Evolutionary conservation across 768 basidiomycete genomes (phyloP).

Genomic region (Macrolepiota fuliginosa): DNA sequence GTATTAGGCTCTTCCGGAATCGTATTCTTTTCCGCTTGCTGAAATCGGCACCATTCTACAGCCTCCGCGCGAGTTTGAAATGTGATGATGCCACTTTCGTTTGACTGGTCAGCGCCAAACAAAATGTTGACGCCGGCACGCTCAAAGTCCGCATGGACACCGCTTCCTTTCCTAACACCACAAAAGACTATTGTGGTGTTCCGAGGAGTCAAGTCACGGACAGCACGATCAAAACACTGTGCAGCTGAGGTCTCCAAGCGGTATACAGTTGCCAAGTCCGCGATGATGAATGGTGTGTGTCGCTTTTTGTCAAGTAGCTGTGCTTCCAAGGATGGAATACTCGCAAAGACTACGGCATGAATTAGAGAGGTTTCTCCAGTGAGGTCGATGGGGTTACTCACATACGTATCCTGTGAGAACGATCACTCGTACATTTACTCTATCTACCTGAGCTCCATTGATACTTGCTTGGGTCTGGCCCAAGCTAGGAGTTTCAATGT

Average conservation of each 20-base stretch:
- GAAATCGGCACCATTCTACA: background rate
- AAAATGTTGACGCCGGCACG: slow-evolving; percentile 1
- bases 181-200: background rate
- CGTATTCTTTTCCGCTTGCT: background rate
- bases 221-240: slow-evolving; percentile 6
- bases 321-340: slow-evolving; percentile 7
- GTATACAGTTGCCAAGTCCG: background rate
- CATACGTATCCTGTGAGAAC: slow-evolving; percentile 15
- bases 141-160: slow-evolving; percentile 3
- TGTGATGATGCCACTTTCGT: background rate
- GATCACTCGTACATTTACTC: slow-evolving; percentile 13
- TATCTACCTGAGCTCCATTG: slow-evolving; percentile 1
- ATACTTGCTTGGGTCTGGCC: background rate
- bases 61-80: background rate
- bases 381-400: background rate
- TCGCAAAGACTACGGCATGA: background rate
- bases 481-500: background rate
- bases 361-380: too few species aligned
- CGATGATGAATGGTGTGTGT: background rate
- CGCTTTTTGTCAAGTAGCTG: slow-evolving; percentile 3
- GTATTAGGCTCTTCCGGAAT: background rate
- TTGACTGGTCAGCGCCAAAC: background rate
- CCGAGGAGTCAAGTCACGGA: background rate
- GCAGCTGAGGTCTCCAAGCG: slow-evolving; percentile 5
- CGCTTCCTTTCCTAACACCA: background rate